Base-by-base conservation (phyloP, 2,329 filamentous ascomycete species). In the Trichothecium sympodiale region DNA sequence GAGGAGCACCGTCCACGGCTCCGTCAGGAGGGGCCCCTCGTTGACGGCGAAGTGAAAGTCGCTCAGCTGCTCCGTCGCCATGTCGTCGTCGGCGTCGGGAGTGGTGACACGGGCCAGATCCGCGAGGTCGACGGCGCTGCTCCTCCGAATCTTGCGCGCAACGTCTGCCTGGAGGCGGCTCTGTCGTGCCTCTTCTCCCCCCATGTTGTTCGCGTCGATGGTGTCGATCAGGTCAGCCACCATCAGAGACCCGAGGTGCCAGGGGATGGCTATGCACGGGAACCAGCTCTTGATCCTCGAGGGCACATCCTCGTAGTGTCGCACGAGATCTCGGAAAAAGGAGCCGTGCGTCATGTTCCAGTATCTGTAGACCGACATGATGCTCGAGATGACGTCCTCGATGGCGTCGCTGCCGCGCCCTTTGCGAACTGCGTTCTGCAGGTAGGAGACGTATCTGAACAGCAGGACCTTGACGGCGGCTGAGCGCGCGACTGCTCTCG, bases 281-380 rank as follows among this genome's bases (percentile, higher is more conserved):
- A 74, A 76, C 73, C 73, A 77, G 29, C 71, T 71, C 45, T 73
- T 71, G 4, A 77, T 62, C 12, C 67, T 67, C 9, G 64, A 46
- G 2, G 71, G 69, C 1, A 77, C 59, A 1, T 51, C 45, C 23
- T 67, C 57, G 39, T 73, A 71, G 39, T 69, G 52, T 3, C 59
- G 52, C 10, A 72, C 54, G 28, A 71, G 64, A 39, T 73, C 68
- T 13, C 57, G 49, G 44, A 74, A 69, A 43, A 77, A 71, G 1
- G 56, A 57, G 2, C 61, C 62, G 41, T 74, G 73, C 0, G 62
- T 60, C 16, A 49, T 46, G 37, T 70, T 66, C 72, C 72, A 77
- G 49, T 75, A 64, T 31, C 66, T 58, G 47, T 71, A 70, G 17
- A 76, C 63, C 5, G 60, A 49, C 39, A 71, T 50, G 1, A 68